These are phyloP conservation scores for Chaetomium sp. DNA, from an alignment of 2,329 filamentous ascomycete genomes.

Conservation along the genomic window DNA sequence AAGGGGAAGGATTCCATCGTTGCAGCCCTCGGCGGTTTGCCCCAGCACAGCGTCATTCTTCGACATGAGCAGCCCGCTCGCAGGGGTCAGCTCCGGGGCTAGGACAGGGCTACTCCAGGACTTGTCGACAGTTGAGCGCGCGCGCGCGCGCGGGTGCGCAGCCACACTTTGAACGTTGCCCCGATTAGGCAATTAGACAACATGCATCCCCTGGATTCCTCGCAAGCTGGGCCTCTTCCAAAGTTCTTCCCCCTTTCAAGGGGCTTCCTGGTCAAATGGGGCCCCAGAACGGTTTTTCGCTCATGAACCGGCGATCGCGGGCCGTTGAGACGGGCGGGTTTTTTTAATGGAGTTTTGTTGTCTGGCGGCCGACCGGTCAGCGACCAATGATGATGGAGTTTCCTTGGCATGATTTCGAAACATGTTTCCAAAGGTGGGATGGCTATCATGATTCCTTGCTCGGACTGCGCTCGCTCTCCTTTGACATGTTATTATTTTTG, in stretches of 20 bases:
- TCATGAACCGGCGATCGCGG: slow-evolving; percentile 10
- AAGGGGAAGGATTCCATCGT: slow-evolving; percentile 8
- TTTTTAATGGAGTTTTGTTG: background rate
- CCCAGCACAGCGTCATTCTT: slow-evolving; percentile 10
- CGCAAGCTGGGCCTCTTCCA: background rate
- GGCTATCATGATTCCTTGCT: background rate
- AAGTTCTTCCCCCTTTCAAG: background rate
- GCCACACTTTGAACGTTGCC: background rate
- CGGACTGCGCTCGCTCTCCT: background rate
- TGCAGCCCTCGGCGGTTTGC: slow-evolving; percentile 12
- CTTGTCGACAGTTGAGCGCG: background rate
- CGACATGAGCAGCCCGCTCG: slow-evolving; percentile 10
- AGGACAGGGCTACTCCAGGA: background rate
- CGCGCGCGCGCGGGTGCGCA: background rate
- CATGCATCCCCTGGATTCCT: background rate
- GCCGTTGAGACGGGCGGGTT: background rate
- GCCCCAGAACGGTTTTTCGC: background rate
- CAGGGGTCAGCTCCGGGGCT: background rate
- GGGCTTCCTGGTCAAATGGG: background rate
- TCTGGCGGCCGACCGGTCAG: background rate
- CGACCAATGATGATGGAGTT: slow-evolving; percentile 2
- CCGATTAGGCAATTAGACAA: slow-evolving; percentile 9
- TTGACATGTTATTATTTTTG: background rate
- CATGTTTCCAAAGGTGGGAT: background rate
- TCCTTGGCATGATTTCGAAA: slow-evolving; percentile 10